Evolutionary conservation across 305 asterid genomes (phyloP).

Genomic region (Solanum hybrid): DNA sequence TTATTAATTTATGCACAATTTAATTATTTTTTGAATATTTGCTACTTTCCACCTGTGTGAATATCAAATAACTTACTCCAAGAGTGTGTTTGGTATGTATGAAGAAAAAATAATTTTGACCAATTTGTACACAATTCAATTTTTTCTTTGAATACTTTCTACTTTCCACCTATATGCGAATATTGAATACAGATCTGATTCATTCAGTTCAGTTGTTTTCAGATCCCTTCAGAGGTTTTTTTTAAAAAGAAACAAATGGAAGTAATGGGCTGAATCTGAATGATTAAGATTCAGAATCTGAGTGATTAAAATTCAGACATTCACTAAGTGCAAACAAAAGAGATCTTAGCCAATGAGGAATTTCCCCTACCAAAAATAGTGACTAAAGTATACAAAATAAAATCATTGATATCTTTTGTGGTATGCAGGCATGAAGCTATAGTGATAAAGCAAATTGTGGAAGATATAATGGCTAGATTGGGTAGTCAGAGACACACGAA

Average conservation of each 20-base stretch:
- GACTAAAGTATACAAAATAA: not conserved
- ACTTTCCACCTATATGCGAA: not conserved
- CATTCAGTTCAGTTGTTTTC: not conserved
- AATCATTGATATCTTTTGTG: not conserved
- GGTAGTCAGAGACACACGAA: not conserved
- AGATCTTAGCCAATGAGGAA: not conserved
- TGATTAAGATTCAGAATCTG: too few relatives aligned
- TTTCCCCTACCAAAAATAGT: not conserved
- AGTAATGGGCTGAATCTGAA: not conserved
- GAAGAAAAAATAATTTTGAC: not conserved
- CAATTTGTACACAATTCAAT: not conserved
- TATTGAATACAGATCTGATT: not conserved
- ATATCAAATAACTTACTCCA: not conserved
- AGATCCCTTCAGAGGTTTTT: too few relatives aligned
- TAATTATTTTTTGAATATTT: not conserved
- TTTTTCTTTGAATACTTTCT: not conserved
- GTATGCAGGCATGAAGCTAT: not conserved
- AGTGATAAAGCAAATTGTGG: not conserved
- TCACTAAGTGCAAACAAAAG: too few relatives aligned
- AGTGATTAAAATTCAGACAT: too few relatives aligned
- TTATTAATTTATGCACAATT: not conserved
- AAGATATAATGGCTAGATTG: conserved; percentile 6
- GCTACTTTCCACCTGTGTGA: not conserved
- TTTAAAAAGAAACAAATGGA: accelerated
- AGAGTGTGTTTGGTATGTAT: not conserved